Evolutionary conservation across 1,284 basidiomycete genomes (phyloP).

Genomic region (Boletus sp.): DNA sequence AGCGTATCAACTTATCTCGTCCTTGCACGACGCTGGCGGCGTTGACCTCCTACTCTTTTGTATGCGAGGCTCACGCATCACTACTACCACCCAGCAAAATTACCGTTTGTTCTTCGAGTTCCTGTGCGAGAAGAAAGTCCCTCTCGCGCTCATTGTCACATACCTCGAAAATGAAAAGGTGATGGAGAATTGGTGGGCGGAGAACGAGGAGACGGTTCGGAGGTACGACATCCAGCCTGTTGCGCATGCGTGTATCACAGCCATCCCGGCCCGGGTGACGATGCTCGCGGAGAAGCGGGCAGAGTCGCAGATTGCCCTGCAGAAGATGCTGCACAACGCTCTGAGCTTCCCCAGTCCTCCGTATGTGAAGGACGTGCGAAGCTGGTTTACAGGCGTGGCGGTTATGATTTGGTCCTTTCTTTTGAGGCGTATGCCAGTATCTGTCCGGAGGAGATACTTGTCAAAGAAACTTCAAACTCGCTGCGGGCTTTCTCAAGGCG

Average conservation of each 20-base stretch:
- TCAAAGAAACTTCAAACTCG: not conserved
- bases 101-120: conserved; percentile 7
- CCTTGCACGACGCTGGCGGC: not conserved
- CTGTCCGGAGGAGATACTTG: not conserved
- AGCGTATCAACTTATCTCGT: not conserved
- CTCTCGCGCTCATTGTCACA: conserved; percentile 5
- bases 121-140: not conserved
- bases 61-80: not conserved
- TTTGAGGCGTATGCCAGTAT: not conserved
- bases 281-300: not conserved
- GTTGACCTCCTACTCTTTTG: conserved; percentile 13
- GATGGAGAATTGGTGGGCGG: conserved; percentile 9
- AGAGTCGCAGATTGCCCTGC: conserved; percentile 3
- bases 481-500: not conserved
- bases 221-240: conserved; percentile 1
- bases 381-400: not conserved
- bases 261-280: not conserved
- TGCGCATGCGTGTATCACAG: conserved; percentile 7
- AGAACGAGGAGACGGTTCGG: not conserved
- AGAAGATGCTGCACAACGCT: conserved; percentile 2
- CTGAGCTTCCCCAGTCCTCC: not conserved
- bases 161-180: not conserved
- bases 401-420: not conserved
- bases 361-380: not conserved
- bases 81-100: not conserved